phyloP scores from a whole-genome alignment of 2,329 filamentous ascomycete genomes.

The Alternaria metachromatica region DNA sequence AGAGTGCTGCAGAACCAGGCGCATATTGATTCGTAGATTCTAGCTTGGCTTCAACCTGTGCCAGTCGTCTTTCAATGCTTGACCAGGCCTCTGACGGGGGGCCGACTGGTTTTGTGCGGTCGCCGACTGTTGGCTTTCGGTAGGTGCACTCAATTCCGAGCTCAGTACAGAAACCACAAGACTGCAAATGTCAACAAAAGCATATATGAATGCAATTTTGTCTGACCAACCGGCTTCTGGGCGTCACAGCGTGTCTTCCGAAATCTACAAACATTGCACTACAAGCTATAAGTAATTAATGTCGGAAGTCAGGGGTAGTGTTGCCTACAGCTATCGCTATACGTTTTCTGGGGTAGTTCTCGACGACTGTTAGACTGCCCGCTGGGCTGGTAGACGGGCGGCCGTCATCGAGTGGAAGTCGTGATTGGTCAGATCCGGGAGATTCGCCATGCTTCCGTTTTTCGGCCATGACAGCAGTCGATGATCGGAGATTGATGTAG shows the following conservation, averaged over 20 bases:
- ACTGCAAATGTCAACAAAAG: neutral
- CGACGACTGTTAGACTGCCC: constrained; percentile 10
- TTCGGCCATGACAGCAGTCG: constrained; percentile 17
- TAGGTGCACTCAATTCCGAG: constrained; percentile 38
- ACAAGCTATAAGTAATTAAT: constrained; percentile 2
- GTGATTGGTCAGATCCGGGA: constrained; percentile 5
- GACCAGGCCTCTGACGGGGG: constrained; percentile 25
- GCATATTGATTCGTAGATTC: constrained; percentile 26
- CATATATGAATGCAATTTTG: neutral
- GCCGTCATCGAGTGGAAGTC: constrained; percentile 6
- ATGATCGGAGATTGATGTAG: neutral
- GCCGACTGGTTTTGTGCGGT: constrained; percentile 22
- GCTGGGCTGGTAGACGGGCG: constrained; percentile 16
- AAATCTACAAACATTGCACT: constrained; percentile 41
- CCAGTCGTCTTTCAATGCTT: constrained; percentile 32
- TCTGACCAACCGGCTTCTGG: constrained; percentile 22
- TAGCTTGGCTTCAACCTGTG: constrained; percentile 30
- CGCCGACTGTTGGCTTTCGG: constrained; percentile 30
- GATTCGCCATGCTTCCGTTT: constrained; percentile 24
- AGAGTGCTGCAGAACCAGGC: constrained; percentile 21
- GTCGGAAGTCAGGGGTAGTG: constrained; percentile 2
- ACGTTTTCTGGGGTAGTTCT: constrained; percentile 27
- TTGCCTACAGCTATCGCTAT: neutral
- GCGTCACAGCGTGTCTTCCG: constrained; percentile 39
- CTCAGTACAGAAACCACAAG: constrained; percentile 31